phyloP scores from a whole-genome alignment of 768 basidiomycete species.

The Scleroderma bovista region DNA sequence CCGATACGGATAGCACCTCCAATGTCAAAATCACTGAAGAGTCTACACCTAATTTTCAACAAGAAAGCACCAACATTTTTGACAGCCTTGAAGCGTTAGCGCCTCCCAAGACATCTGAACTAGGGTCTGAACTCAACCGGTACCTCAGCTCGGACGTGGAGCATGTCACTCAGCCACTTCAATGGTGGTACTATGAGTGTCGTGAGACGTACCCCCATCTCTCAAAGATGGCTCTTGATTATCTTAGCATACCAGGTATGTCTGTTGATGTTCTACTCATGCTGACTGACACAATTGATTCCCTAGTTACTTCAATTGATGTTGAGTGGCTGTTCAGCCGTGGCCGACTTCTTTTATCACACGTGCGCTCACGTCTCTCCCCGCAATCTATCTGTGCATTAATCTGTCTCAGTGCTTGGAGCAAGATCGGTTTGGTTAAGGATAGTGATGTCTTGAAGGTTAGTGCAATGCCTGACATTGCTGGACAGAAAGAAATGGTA shows the following conservation, averaged over 20 bases:
- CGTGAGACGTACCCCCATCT: constrained; percentile 16
- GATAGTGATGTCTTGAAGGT: too few relatives aligned
- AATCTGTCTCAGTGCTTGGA: neutral
- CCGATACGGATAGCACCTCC: neutral
- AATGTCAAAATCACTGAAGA: neutral
- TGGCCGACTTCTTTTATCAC: too few relatives aligned
- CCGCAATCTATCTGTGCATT: neutral
- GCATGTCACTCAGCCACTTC: neutral
- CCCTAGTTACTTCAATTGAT: too few relatives aligned
- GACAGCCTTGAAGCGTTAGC: neutral
- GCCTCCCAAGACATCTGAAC: too few relatives aligned
- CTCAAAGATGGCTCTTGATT: constrained; percentile 23
- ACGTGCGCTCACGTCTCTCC: neutral
- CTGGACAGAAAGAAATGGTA: neutral
- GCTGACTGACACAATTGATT: neutral
- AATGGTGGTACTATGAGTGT: neutral
- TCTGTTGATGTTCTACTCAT: too few relatives aligned
- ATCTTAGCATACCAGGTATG: constrained; percentile 12
- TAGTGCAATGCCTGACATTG: neutral
- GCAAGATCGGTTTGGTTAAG: too few relatives aligned
- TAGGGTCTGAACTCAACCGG: neutral
- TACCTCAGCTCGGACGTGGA: neutral
- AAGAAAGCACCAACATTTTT: neutral
- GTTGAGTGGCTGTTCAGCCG: too few relatives aligned
- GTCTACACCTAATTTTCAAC: constrained; percentile 9